These are phyloP conservation scores for Pestalotiopsis sp. DNA, from an alignment of 2,329 filamentous ascomycete genomes.

Conservation along the genomic window DNA sequence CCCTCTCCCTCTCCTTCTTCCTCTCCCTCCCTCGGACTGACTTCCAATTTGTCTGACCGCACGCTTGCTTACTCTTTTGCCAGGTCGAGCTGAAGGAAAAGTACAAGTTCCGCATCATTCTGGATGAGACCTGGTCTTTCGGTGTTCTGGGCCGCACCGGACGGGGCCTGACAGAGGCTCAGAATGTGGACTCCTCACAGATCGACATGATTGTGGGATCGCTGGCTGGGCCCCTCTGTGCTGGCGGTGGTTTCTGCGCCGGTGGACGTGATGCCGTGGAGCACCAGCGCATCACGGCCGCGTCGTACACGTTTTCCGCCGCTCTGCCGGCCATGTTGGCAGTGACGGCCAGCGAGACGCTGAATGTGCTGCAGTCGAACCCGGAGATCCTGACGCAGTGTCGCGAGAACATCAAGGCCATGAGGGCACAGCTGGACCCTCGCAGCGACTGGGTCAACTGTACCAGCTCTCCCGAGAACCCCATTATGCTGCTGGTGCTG, in stretches of 20 bases:
- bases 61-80: constrained; percentile 14
- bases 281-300: constrained; percentile 91
- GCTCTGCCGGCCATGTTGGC: constrained; percentile 91
- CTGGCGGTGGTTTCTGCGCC: constrained; percentile 94
- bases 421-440: constrained; percentile 87
- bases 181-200: constrained; percentile 91
- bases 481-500: constrained; percentile 79
- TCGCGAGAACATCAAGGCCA: constrained; percentile 82
- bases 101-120: constrained; percentile 97
- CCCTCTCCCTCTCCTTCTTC: too few relatives aligned
- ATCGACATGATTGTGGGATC: constrained; percentile 98
- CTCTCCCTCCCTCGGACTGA: neutral
- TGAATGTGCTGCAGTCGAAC: constrained; percentile 82
- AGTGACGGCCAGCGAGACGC: constrained; percentile 92
- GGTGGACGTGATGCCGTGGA: constrained; percentile 90
- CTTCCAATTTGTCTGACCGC: constrained; percentile 4
- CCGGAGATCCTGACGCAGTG: constrained; percentile 80
- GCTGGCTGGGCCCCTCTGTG: constrained; percentile 85
- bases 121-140: constrained; percentile 98
- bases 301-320: constrained; percentile 94
- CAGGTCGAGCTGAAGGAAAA: constrained; percentile 89
- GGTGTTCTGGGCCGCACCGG: constrained; percentile 91
- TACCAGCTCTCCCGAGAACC: constrained; percentile 82
- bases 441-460: constrained; percentile 91
- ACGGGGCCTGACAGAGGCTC: constrained; percentile 89